Evolutionary conservation across 176 grass and related monocot genomes (phyloP).

Genomic region (Chrysopogon serrulatus): DNA sequence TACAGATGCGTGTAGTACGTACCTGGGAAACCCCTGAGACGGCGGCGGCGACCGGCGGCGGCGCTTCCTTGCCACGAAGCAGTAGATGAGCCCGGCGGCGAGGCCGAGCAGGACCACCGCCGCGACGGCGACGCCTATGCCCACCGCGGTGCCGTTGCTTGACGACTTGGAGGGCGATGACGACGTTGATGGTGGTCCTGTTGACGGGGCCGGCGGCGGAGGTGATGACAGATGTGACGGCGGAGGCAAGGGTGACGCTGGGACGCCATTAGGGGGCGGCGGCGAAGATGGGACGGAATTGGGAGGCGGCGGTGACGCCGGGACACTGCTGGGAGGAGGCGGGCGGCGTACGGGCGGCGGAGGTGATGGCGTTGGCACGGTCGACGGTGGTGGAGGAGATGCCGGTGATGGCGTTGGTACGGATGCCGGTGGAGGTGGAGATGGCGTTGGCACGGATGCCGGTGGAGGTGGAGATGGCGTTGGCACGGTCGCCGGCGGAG

Average conservation of each 20-base stretch:
- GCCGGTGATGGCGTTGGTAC: neutral
- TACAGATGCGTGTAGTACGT: neutral
- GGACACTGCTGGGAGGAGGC: neutral
- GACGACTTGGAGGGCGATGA: neutral
- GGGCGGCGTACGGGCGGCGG: neutral
- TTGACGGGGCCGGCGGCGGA: slow-evolving; percentile 13
- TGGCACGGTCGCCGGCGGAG: neutral
- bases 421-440: neutral
- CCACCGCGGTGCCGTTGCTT: neutral
- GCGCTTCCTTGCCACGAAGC: slow-evolving; percentile 8
- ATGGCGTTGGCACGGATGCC: neutral
- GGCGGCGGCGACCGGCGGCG: slow-evolving; percentile 1
- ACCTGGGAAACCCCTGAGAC: slow-evolving; percentile 12
- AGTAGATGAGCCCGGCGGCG: slow-evolving; percentile 28
- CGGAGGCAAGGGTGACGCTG: neutral
- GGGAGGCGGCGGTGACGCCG: slow-evolving; percentile 13
- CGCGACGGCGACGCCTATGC: slow-evolving; percentile 36
- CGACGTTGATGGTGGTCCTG: neutral
- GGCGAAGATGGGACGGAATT: neutral
- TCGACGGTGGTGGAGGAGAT: neutral
- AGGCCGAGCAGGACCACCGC: slow-evolving; percentile 32
- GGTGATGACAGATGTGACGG: slow-evolving; percentile 1
- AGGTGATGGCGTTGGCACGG: neutral
- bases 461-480: slow-evolving; percentile 28
- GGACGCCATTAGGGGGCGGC: neutral